Evolutionary conservation across 106 monocot species (phyloP), one percentile per base, ranked within the genome.

Genomic region (Allium cepa): DNA sequence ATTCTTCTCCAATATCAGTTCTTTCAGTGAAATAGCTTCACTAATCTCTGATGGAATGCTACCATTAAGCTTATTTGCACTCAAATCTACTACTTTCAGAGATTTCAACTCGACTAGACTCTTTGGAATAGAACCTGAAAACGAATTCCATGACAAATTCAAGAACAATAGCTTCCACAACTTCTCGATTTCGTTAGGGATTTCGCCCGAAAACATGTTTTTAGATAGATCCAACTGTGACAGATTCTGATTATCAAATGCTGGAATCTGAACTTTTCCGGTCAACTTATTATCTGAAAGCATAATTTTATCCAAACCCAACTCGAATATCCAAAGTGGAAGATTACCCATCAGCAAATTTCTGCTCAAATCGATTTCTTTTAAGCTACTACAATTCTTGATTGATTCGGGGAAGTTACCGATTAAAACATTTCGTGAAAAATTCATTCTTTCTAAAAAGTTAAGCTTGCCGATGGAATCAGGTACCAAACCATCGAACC

Each of bases 321-420:
- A 58, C 50, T 75, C 67, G 57, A 87, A 90, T 64, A 80, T 26
- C 99, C 99, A 99, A 5, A 71, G 47, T 8, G 99, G 99, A 52
- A 99, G 79, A 69, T 56, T 70, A 2, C 99, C 99, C 18, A 75
- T 72, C 51, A 99, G 64, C 2, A 66, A 67, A 70, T 99, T 99
- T 59, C 56, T 17, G 65, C 90, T 90, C 46, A 99, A 82, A 79
- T 90, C 79, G 11, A 85, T 75, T 9, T 74, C 70, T 68, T 50
- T 7, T n/a, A 99, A 69, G 46, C 58, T 78, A 12, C 51, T 77
- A 50, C 82, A 87, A 45, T 56, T 49, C 9, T 57, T 67, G 47
- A 99, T 78, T n/a, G 87, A 80, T 47, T 78, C 85, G 4, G 99
- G 93, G 79, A 99, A 82, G 66, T 72, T 73, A 53, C 99, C 90